Conservation (phyloP, 2,329 filamentous ascomycete genomes). For the Parafenestella ontariensis region DNA sequence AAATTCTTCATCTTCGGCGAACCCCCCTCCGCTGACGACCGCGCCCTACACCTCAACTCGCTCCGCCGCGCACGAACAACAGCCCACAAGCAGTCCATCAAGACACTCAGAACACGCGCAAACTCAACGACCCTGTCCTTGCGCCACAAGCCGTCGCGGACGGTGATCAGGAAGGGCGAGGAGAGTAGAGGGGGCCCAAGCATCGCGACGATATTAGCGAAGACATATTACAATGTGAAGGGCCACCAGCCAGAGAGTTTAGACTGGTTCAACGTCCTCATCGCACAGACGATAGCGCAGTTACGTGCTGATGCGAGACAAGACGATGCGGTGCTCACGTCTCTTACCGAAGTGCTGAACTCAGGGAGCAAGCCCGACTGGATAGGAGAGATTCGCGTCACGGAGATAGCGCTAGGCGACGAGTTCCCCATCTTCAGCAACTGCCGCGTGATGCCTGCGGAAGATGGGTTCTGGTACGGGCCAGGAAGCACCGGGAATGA, state of each 20-base stretch:
- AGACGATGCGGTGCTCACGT: slow-evolving; percentile 86
- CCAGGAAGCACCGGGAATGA: slow-evolving; percentile 59
- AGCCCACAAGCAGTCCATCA: slow-evolving; percentile 62
- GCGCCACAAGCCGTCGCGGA: slow-evolving; percentile 48
- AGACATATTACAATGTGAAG: slow-evolving; percentile 97
- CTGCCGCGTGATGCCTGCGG: slow-evolving; percentile 91
- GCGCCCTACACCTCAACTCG: slow-evolving; percentile 75
- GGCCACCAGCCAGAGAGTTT: slow-evolving; percentile 95
- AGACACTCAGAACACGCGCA: slow-evolving; percentile 41
- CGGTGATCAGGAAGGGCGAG: slow-evolving; percentile 55
- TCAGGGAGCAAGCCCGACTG: slow-evolving; percentile 87
- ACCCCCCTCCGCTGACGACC: slow-evolving; percentile 81
- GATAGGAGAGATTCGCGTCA: slow-evolving; percentile 90
- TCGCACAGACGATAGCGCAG: slow-evolving; percentile 96
- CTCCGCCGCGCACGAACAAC: slow-evolving; percentile 76
- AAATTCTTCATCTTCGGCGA: slow-evolving; percentile 99
- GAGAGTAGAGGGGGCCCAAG: slow-evolving; percentile 68
- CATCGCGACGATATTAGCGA: slow-evolving; percentile 91
- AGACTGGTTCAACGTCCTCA: slow-evolving; percentile 98
- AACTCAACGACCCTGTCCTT: slow-evolving; percentile 41
- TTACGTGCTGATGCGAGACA: slow-evolving; percentile 91
- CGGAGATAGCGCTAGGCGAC: slow-evolving; percentile 91
- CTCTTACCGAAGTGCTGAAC: slow-evolving; percentile 84
- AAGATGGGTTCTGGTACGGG: slow-evolving; percentile 67
- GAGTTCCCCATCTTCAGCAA: slow-evolving; percentile 99